phyloP scores from a whole-genome alignment of 1,139 yeast species.

The Meyerozyma guilliermondii region DNA sequence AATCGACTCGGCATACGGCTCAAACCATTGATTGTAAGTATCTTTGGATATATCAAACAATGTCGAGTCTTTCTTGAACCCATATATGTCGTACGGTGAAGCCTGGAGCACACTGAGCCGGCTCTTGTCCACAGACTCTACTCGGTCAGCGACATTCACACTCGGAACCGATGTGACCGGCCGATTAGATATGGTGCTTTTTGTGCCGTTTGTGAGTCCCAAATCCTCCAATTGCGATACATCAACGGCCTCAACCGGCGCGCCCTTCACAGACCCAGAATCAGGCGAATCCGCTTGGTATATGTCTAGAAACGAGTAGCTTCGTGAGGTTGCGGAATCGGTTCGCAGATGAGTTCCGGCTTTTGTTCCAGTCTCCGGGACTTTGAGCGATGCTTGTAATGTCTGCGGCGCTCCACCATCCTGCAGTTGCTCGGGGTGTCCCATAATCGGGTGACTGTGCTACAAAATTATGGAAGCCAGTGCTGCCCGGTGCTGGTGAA shows the following conservation, averaged over 20 bases:
- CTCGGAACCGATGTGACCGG: slow-evolving; percentile 5
- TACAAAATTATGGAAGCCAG: not conserved
- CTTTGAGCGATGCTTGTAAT: not conserved
- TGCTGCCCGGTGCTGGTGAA: too few species aligned
- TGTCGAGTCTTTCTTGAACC: slow-evolving; percentile 65
- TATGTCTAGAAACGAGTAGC: slow-evolving; percentile 22
- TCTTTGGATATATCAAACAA: slow-evolving; percentile 40
- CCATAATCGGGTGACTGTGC: not conserved
- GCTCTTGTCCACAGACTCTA: not conserved
- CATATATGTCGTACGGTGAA: slow-evolving; percentile 68
- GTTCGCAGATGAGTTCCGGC: slow-evolving; percentile 20
- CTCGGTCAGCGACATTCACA: slow-evolving; percentile 1
- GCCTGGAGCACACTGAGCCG: slow-evolving; percentile 11
- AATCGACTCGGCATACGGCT: slow-evolving; percentile 57
- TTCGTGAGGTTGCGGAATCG: slow-evolving; percentile 31
- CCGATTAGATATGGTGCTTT: slow-evolving; percentile 1
- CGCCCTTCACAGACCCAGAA: not conserved
- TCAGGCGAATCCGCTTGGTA: slow-evolving; percentile 16
- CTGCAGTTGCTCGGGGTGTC: not conserved
- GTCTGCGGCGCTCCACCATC: not conserved
- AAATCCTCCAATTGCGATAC: slow-evolving; percentile 1
- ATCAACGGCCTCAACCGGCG: not conserved
- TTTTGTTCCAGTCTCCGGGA: not conserved
- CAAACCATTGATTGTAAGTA: slow-evolving; percentile 76
- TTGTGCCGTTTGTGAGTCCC: not conserved